A percentile compares a stretch with the other conserved stretches of the same genome.
These are phyloP conservation scores for Penicillium paneum DNA, from an alignment of 2,329 filamentous ascomycete species.

Conservation along the genomic window DNA sequence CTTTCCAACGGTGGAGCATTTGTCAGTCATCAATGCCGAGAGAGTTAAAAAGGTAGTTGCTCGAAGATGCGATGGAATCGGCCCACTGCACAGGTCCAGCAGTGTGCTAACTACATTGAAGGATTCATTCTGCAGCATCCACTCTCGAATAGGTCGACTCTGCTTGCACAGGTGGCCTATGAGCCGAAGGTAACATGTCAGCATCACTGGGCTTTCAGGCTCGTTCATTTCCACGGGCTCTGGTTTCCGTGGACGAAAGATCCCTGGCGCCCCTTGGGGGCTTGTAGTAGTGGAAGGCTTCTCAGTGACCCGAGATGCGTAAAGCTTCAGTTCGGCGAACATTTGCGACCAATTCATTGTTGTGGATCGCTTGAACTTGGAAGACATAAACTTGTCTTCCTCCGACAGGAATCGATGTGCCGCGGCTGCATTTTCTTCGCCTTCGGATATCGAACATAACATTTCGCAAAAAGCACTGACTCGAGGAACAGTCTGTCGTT, in stretches of 20 bases:
- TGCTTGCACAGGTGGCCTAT: constrained; percentile 77
- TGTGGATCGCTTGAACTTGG: constrained; percentile 75
- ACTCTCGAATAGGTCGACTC: constrained; percentile 68
- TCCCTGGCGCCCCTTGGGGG: constrained; percentile 54
- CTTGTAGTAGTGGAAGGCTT: constrained; percentile 53
- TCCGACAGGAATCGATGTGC: constrained; percentile 89
- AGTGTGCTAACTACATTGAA: constrained; percentile 71
- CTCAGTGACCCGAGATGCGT: constrained; percentile 73
- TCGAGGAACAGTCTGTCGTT: constrained; percentile 89
- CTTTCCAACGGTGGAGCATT: constrained; percentile 63
- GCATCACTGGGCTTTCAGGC: constrained; percentile 92
- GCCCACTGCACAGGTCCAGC: constrained; percentile 73
- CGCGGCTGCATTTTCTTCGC: constrained; percentile 74
- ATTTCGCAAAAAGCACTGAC: constrained; percentile 97
- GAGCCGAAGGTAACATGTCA: constrained; percentile 87
- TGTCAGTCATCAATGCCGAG: constrained; percentile 70
- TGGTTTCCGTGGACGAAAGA: constrained; percentile 60
- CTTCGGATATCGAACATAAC: constrained; percentile 81
- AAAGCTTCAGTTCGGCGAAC: constrained; percentile 83
- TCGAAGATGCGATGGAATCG: constrained; percentile 71
- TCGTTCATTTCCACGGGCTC: constrained; percentile 72
- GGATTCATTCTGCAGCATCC: constrained; percentile 65
- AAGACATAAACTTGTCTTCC: constrained; percentile 69
- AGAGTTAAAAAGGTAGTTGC: constrained; percentile 81
- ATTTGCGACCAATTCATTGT: constrained; percentile 93